Base-by-base conservation (phyloP, 2,329 filamentous ascomycete species). In the Aureobasidium namibiae region DNA sequence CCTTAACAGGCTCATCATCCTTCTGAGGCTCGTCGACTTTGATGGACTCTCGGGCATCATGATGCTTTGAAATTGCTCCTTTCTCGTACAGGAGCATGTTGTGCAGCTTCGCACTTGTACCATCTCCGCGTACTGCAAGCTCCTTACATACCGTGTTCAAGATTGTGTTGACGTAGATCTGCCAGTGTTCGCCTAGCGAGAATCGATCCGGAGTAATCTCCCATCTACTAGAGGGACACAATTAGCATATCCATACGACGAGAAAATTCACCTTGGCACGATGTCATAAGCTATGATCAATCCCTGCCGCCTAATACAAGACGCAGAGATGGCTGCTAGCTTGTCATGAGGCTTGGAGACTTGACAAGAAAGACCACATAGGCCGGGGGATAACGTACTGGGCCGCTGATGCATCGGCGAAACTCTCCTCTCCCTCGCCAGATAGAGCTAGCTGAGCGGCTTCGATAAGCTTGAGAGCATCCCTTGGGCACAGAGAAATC, bases 391-490 rank as follows among this genome's bases (percentile, higher is more conserved):
- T 16, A 11, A 46, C 18, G 26, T 49, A 49, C 46, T 68, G 68
- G 23, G 67, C 61, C 1, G 70, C 65, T 8, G 61, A 64, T 3
- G 64, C 62, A 52, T 72, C 67, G 4, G 72, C 60, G 26, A 72
- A 45, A 2, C 70, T 72, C 54, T 69, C 63, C n/a, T 60, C 60
- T 5, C 66, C 65, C 54, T 64, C 69, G 7, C 68, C 69, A 45
- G 69, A 72, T 2, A 68, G 69, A 18, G 70, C 65, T 59, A 65
- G 60, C 56, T 65, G 62, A 39, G 62, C 64, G 24, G 49, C 62
- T 9, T 59, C 54, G 34, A 65, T 63, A 14, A 67, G 62, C n/a
- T 46, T 45, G n/a, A 36, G 34, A 11, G 60, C 61, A 26, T 61
- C 61, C 18, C 48, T 36, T 3, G 48, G 48, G 26, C 52, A 23